Conservation (phyloP, 2,329 filamentous ascomycete genomes). For the Sporothrix brasiliensis region DNA sequence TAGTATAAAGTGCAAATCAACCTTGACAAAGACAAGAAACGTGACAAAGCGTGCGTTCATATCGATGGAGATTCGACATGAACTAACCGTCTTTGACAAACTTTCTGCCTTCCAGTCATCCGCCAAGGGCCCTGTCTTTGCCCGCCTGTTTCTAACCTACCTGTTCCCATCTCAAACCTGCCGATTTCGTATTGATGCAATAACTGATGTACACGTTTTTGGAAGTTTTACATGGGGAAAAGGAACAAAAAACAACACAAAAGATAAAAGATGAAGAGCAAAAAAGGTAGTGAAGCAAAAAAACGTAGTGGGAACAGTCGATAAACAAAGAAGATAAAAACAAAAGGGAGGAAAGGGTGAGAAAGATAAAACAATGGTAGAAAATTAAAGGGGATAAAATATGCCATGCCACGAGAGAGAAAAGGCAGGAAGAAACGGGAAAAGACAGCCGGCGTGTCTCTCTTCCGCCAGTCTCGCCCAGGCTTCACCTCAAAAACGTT, state of each 20-base stretch:
- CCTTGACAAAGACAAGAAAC: not conserved
- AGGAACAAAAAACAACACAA: not conserved
- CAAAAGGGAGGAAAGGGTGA: not conserved
- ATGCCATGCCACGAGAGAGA: not conserved
- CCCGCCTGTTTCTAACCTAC: constrained; percentile 1
- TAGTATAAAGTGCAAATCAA: constrained; percentile 21
- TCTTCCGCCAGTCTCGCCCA: not conserved
- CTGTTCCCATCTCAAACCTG: constrained; percentile 1
- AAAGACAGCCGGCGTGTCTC: not conserved
- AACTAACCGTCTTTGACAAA: not conserved
- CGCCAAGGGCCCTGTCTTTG: constrained; percentile 25
- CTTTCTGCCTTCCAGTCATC: not conserved
- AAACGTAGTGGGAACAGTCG: not conserved
- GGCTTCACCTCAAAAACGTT: constrained; percentile 6
- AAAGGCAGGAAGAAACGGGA: not conserved
- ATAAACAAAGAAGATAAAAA: not conserved
- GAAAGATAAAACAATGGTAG: constrained; percentile 23
- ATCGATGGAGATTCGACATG: not conserved
- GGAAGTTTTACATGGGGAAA: constrained; percentile 31
- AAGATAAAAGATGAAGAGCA: constrained; percentile 17
- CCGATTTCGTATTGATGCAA: constrained; percentile 32
- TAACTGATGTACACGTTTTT: constrained; percentile 36
- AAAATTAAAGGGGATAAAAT: constrained; percentile 27
- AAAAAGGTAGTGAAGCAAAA: too few relatives aligned
- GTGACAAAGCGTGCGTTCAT: not conserved